Evolutionary conservation across 352 stramenopile genomes (phyloP).

Genomic region (Sclerospora graminicola): DNA sequence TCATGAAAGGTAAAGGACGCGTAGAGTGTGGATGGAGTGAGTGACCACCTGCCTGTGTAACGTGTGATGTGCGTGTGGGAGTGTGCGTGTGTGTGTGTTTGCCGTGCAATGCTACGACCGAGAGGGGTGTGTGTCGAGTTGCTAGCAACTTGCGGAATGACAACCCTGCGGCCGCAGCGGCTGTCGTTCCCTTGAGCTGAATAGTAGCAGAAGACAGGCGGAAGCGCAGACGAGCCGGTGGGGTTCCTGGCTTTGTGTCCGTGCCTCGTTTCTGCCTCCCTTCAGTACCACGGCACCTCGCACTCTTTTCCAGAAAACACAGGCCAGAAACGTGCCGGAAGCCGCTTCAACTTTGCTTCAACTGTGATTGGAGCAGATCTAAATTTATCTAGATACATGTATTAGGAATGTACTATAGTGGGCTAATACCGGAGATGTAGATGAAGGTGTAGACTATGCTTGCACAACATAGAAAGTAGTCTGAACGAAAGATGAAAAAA

Average conservation of each 20-base stretch:
- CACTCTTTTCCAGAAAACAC: conserved; percentile 9
- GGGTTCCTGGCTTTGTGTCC: conserved; percentile 1
- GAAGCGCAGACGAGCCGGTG: conserved; percentile 9
- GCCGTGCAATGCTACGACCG: conserved; percentile 20
- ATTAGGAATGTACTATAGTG: no score
- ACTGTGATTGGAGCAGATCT: no score
- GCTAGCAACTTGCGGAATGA: conserved; percentile 52
- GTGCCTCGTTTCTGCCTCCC: conserved; percentile 9
- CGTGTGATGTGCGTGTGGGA: no score
- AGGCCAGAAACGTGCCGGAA: conserved; percentile 7
- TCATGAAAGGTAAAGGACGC: conserved; percentile 8
- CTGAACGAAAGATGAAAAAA: no score
- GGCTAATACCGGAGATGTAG: no score
- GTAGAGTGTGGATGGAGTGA: background rate
- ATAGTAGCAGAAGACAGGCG: conserved; percentile 9
- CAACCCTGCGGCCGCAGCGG: conserved; percentile 21
- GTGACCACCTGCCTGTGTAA: background rate
- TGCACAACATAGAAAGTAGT: no score
- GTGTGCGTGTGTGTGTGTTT: background rate
- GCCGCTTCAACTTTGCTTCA: conserved; percentile 1
- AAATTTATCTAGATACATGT: no score
- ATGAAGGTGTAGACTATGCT: no score
- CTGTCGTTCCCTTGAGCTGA: conserved; percentile 30
- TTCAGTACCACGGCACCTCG: conserved; percentile 7
- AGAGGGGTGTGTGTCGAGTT: conserved; percentile 22